Base-by-base conservation (phyloP, 2,329 filamentous ascomycete genomes). In the Emergomyces pasteurianus region DNA sequence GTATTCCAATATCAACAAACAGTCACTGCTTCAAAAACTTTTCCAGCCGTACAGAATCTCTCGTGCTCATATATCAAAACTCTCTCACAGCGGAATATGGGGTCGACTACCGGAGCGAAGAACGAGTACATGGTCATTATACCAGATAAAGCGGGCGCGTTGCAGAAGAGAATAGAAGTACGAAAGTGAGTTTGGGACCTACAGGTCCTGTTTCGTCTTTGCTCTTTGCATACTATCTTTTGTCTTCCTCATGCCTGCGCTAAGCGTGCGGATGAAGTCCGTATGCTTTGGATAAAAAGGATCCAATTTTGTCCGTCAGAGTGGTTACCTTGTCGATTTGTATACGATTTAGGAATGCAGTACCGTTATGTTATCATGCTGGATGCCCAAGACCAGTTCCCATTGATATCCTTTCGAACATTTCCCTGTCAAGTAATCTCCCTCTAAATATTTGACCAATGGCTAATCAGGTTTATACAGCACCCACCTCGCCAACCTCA, bases 81-180 rank as follows among this genome's bases (percentile, higher is more conserved):
- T 3, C 0, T 8, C 18, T 23, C 12, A 16, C 36, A 46, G 14
- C 57, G 58, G 43, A 60, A 54, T 34, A 62, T 62, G 61, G 26
- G 50, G 9, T 58, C 63, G 21, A 62, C 69, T 23, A 57, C 66
- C 12, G 63, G 71, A 54, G 67, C 71, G 55, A 81, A 80, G 69
- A 80, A 76, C 63, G 85, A 89, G 72, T 90, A 85, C 78, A 80
- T 90, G 43, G 85, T 86, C 67, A 78, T 90, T 61, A 70, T 89
- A 43, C 87, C 85, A 14, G 87, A 90, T 72, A 82, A 84, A 72
- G 80, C 84, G 1, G 84, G 81, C 47, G 77, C 73, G 23, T 74
- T 80, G 62, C 79, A 79, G 65, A 87, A 86, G 78, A 79, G 87
- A 60, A 74, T 88, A 31, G 81, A 84, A 65, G 70, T 70, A 46